These are phyloP conservation scores for Pyronema domesticum DNA, from an alignment of 495 filamentous ascomycete genomes.

Conservation along the genomic window DNA sequence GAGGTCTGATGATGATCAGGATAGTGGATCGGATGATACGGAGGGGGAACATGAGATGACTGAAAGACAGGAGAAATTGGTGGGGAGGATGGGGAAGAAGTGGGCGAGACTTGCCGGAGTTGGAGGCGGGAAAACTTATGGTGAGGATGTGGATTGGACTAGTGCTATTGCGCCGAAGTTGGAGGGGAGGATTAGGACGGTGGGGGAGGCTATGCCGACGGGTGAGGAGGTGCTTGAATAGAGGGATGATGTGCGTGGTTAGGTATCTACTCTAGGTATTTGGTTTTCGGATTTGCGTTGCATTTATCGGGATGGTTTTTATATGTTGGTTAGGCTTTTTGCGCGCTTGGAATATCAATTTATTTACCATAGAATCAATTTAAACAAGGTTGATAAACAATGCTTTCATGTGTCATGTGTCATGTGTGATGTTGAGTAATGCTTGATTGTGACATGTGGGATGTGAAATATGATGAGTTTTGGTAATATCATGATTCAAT, in stretches of 20 bases:
- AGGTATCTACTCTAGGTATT: too few species aligned
- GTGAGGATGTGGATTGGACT: constrained; percentile 56
- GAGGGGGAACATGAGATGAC: constrained; percentile 22
- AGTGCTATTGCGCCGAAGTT: constrained; percentile 54
- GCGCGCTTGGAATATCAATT: too few species aligned
- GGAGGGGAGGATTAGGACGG: constrained; percentile 49
- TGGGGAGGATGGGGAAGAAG: constrained; percentile 44
- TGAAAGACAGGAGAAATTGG: constrained; percentile 30
- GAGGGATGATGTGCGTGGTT: background rate
- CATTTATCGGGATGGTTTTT: background rate
- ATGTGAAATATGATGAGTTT: background rate
- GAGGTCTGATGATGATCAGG: constrained; percentile 29
- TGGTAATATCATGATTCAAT: background rate
- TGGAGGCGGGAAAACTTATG: constrained; percentile 32
- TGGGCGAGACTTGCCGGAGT: constrained; percentile 60
- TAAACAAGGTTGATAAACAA: background rate
- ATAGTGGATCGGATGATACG: constrained; percentile 26
- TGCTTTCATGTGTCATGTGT: background rate
- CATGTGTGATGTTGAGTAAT: background rate
- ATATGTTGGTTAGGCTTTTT: background rate
- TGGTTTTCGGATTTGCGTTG: background rate
- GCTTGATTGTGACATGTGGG: background rate
- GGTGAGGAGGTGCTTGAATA: too few species aligned
- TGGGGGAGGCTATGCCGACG: background rate
- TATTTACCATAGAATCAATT: too few species aligned